Base-by-base conservation (phyloP, 2,329 filamentous ascomycete genomes). In the Arthrocladium fulminans region DNA sequence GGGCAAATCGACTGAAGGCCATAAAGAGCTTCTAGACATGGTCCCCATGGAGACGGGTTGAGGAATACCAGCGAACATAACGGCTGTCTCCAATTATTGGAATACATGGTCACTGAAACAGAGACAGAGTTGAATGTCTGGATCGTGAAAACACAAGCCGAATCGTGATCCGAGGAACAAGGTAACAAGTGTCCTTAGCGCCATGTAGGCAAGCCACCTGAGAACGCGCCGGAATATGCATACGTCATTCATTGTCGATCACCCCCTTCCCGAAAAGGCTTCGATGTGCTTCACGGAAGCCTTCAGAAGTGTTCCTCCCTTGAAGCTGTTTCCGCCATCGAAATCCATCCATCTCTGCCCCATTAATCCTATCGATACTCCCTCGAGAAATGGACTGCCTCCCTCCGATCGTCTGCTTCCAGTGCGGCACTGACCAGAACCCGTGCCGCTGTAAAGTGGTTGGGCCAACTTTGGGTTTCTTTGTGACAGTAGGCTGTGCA, bases 371-470 rank as follows among this genome's bases (percentile, higher is more conserved):
- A 43, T 13, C 9, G 13, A n/a, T 25, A 4, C 13, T 9, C 20
- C 3, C 42, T 9, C 19, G n/a, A 45, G 34, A 15, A 9, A 45
- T 45, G 42, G 42, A 45, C 20, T 45, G 42, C 15, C 29, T 45
- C 10, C 42, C 27, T 15, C 42, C 42, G 34, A 32, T 74, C 9
- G 60, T 76, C 56, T 77, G 74, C 61, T 73, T 77, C 60, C 74
- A 78, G 60, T 77, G 73, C 60, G 74, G 63, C 39, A 77, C 73
- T 7, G 67, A 77, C 51, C 73, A 78, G 56, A 79, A 78, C 48
- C 75, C 75, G 2, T 79, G 75, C 48, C 73, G 71, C 52, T 77
- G 74, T 58, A 79, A 78, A 59, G 67, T 78, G 7, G 67, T 79
- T 23, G 74, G 75, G 1, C 75, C 75, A 30, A 78, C 74, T 1